Conservation (phyloP, 495 filamentous ascomycete species). For the Penicillium waksmanii region DNA sequence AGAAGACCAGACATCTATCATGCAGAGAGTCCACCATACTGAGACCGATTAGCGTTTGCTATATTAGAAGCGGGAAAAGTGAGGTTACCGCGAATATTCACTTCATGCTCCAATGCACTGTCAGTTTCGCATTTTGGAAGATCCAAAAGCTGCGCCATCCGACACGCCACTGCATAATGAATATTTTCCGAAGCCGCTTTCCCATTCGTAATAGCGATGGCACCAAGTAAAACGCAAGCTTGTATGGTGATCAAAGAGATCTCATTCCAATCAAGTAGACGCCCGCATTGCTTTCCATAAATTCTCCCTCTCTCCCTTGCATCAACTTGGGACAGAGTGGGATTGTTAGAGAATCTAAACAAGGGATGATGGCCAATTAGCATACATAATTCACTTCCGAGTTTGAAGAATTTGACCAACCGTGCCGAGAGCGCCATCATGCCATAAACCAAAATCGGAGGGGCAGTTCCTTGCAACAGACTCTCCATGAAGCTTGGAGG, state of each 20-base stretch:
- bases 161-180: conserved; percentile 27
- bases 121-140: conserved; percentile 19
- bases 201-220: conserved; percentile 27
- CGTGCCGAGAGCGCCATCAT: conserved; percentile 39
- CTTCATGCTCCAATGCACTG: conserved; percentile 19
- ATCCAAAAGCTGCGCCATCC: conserved; percentile 28
- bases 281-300: conserved; percentile 27
- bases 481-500: conserved; percentile 33
- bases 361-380: not conserved
- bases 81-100: conserved; percentile 33
- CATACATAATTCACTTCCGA: not conserved
- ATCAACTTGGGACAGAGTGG: conserved; percentile 25
- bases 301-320: conserved; percentile 27
- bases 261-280: conserved; percentile 33
- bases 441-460: conserved; percentile 29
- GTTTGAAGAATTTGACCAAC: conserved; percentile 5
- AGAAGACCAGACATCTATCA: conserved; percentile 50
- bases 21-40: conserved; percentile 48
- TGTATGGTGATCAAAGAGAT: conserved; percentile 41
- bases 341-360: conserved; percentile 31
- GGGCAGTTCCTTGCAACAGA: conserved; percentile 19
- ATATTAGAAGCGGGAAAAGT: not conserved
- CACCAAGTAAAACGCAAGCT: conserved; percentile 41
- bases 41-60: not conserved
- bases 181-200: conserved; percentile 23